Conservation (phyloP, 2,329 filamentous ascomycete species). For the Dothistroma pini region DNA sequence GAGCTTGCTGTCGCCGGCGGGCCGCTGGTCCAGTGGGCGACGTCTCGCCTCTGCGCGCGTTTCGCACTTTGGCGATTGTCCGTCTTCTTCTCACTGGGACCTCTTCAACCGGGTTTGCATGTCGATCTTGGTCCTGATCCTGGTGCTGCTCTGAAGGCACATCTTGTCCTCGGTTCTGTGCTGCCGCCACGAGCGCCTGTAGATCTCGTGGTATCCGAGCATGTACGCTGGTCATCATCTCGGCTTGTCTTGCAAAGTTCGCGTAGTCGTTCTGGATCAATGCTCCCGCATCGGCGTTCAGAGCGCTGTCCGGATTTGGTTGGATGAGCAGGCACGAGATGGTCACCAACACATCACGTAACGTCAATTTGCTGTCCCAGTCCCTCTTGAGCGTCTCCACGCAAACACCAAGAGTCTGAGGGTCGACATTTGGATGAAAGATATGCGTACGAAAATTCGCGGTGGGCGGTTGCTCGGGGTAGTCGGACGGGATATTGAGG, state of each 20-base stretch:
- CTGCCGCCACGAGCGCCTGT: constrained; percentile 46
- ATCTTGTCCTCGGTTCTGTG: constrained; percentile 49
- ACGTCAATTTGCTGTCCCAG: constrained; percentile 56
- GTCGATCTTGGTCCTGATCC: constrained; percentile 17
- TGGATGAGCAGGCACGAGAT: constrained; percentile 62
- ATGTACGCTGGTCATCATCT: constrained; percentile 60
- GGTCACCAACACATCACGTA: constrained; percentile 57
- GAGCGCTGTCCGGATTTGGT: constrained; percentile 60
- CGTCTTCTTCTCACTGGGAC: constrained; percentile 26
- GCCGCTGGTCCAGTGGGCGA: constrained; percentile 26
- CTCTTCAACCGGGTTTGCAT: constrained; percentile 11
- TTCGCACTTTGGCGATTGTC: constrained; percentile 28
- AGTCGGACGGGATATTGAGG: constrained; percentile 57
- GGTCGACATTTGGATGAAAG: constrained; percentile 64
- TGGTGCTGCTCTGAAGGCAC: constrained; percentile 17
- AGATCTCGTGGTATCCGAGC: constrained; percentile 51
- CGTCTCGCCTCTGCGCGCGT: constrained; percentile 22
- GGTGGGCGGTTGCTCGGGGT: constrained; percentile 52
- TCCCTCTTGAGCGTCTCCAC: constrained; percentile 63
- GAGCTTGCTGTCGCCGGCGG: constrained; percentile 14
- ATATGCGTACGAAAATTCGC: constrained; percentile 59
- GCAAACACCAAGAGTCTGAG: constrained; percentile 59
- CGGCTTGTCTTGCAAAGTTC: constrained; percentile 54
- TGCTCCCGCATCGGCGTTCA: constrained; percentile 59
- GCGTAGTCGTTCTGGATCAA: constrained; percentile 58